Evolutionary conservation across 257 asterid species (phyloP).

Genomic region (Sherardia arvensis): DNA sequence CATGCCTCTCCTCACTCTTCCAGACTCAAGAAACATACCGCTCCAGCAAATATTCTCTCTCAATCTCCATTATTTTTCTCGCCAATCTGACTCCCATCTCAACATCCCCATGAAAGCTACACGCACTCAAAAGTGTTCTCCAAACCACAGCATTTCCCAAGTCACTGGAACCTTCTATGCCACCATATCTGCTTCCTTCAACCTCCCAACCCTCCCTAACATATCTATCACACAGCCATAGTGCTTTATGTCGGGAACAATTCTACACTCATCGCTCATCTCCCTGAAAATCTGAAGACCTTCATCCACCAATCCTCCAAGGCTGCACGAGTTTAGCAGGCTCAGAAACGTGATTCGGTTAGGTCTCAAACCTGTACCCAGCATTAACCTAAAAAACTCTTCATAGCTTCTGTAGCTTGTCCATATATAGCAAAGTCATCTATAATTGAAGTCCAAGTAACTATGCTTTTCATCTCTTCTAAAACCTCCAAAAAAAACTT

Average conservation of each 20-base stretch:
- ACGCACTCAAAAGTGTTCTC: conserved; percentile 72
- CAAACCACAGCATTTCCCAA: conserved; percentile 43
- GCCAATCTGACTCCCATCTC: conserved; percentile 58
- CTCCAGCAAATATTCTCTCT: conserved; percentile 46
- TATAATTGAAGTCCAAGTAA: background rate
- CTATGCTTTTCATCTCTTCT: background rate
- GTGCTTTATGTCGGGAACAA: conserved; percentile 2
- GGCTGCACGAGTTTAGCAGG: background rate
- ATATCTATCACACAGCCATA: conserved; percentile 37
- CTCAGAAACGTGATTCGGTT: background rate
- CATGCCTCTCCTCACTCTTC: conserved; percentile 46
- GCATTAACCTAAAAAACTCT: background rate
- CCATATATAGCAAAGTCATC: background rate
- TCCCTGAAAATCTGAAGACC: conserved; percentile 3
- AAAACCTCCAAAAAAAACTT: background rate
- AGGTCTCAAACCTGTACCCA: background rate
- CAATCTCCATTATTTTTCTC: conserved; percentile 42
- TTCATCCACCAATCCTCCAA: background rate
- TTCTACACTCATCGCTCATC: background rate
- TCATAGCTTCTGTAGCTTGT: background rate
- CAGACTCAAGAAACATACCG: conserved; percentile 62
- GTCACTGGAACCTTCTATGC: conserved; percentile 39
- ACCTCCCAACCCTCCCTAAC: conserved; percentile 78
- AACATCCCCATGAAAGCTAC: conserved; percentile 21
- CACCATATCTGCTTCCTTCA: conserved; percentile 68